A percentile compares a stretch with the other conserved stretches of the same genome.
Evolutionary conservation across 2,329 filamentous ascomycete genomes (phyloP).

Genomic region (Fusarium continuum): DNA sequence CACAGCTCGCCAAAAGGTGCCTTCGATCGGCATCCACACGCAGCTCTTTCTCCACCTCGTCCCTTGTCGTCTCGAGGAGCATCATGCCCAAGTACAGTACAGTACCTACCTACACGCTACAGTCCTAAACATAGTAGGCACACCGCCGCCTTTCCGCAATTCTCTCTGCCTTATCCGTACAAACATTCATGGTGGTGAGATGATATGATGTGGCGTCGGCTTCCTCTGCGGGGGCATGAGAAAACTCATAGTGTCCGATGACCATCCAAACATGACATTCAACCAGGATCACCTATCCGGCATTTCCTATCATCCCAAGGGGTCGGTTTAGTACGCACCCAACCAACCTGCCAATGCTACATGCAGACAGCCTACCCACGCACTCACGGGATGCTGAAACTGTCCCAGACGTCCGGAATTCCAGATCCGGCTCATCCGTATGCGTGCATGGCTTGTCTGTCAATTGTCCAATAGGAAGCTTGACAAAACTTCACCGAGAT

Average conservation of each 20-base stretch:
- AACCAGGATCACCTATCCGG: constrained; percentile 21
- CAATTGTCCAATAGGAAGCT: constrained; percentile 37
- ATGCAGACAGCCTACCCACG: constrained; percentile 2
- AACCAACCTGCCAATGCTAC: neutral
- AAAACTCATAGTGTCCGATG: constrained; percentile 38
- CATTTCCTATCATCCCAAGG: constrained; percentile 21
- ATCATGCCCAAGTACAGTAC: too few species aligned
- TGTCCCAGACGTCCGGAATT: constrained; percentile 42
- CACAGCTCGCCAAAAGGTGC: too few species aligned
- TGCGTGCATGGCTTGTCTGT: neutral
- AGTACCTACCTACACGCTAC: too few species aligned
- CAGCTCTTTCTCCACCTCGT: constrained; percentile 22
- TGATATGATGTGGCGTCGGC: constrained; percentile 38
- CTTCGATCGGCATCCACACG: constrained; percentile 22
- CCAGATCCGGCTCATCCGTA: constrained; percentile 42
- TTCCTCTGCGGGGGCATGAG: constrained; percentile 30
- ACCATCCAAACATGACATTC: constrained; percentile 32
- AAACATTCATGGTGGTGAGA: constrained; percentile 28
- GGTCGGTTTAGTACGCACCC: constrained; percentile 32
- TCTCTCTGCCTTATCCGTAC: constrained; percentile 1
- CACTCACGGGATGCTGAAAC: constrained; percentile 27
- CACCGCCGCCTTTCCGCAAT: constrained; percentile 24
- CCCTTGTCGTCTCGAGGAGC: neutral
- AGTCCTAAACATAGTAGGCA: neutral
- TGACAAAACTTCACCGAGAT: constrained; percentile 32